Conservation (phyloP, 1,284 basidiomycete genomes). For the Leccinum holopus region DNA sequence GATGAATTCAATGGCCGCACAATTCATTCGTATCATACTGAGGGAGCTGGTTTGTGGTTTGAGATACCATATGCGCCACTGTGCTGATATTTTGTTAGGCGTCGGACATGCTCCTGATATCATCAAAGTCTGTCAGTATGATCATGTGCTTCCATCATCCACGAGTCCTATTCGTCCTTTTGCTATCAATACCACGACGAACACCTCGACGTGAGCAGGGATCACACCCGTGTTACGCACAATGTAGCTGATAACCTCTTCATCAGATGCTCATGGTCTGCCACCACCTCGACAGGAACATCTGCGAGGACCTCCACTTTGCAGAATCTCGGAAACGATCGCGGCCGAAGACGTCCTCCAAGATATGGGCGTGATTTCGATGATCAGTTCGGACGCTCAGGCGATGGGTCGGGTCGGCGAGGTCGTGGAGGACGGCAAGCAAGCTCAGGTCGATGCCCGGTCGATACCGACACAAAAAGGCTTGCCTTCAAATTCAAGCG, state of each 20-base stretch:
- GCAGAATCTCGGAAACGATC: slow-evolving; percentile 97
- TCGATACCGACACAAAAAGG: slow-evolving; percentile 16
- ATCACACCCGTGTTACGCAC: slow-evolving; percentile 1
- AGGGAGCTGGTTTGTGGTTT: slow-evolving; percentile 78
- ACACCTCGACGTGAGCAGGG: slow-evolving; percentile 87
- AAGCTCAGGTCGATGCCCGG: slow-evolving; percentile 77
- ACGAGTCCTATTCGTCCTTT: slow-evolving; percentile 98
- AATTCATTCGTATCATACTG: slow-evolving; percentile 97
- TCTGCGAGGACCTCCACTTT: slow-evolving; percentile 93
- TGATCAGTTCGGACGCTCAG: slow-evolving; percentile 95
- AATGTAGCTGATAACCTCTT: neutral
- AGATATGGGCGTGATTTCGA: slow-evolving; percentile 91
- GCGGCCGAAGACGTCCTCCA: slow-evolving; percentile 98
- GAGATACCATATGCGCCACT: neutral
- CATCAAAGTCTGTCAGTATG: slow-evolving; percentile 88
- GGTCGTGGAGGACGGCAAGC: slow-evolving; percentile 94
- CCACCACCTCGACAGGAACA: slow-evolving; percentile 87
- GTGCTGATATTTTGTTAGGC: slow-evolving; percentile 42
- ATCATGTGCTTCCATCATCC: slow-evolving; percentile 94
- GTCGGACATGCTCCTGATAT: slow-evolving; percentile 99
- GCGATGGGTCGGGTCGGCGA: slow-evolving; percentile 99
- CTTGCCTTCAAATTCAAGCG: slow-evolving; percentile 16
- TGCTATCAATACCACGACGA: slow-evolving; percentile 90
- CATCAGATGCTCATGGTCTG: slow-evolving; percentile 95
- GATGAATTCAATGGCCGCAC: slow-evolving; percentile 88